phyloP scores from a whole-genome alignment of 192 early-diverging fungal genomes.

The Cladochytrium replicatum region DNA sequence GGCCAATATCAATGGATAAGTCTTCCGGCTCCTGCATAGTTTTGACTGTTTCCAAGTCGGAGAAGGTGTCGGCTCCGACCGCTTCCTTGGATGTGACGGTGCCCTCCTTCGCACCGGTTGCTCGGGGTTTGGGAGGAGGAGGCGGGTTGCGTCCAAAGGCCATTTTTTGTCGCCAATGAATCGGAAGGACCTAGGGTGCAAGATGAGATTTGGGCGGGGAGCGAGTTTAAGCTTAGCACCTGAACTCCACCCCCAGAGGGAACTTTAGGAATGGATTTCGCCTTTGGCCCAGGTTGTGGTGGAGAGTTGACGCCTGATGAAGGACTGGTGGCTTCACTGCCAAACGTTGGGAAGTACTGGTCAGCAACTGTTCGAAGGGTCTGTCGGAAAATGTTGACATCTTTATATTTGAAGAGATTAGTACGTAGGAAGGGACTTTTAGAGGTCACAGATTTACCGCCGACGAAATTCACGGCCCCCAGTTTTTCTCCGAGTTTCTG shows the following conservation, averaged over 20 bases:
- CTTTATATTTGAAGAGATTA: too few relatives aligned
- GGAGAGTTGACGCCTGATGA: too few relatives aligned
- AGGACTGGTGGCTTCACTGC: too few relatives aligned
- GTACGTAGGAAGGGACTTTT: too few relatives aligned
- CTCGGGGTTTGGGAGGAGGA: constrained; percentile 13
- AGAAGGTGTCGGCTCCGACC: constrained; percentile 3
- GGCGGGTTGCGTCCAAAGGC: constrained; percentile 71
- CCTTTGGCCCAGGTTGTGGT: too few relatives aligned
- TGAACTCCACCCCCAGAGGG: too few relatives aligned
- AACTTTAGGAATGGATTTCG: too few relatives aligned
- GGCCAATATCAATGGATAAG: background rate
- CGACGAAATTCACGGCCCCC: constrained; percentile 53
- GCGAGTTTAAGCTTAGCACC: constrained; percentile 5
- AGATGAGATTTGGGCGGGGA: constrained; percentile 26
- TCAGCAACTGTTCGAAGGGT: too few relatives aligned
- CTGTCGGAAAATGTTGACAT: too few relatives aligned
- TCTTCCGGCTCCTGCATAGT: background rate
- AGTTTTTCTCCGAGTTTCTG: constrained; percentile 70
- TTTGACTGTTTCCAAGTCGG: background rate
- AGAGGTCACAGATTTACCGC: too few relatives aligned
- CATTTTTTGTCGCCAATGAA: constrained; percentile 75
- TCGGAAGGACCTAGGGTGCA: constrained; percentile 72
- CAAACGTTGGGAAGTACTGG: too few relatives aligned
- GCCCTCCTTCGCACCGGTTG: background rate
- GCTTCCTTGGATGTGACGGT: background rate